These are phyloP conservation scores for Fragaria vesca DNA, from an alignment of 306 rosid species.

Conservation along the genomic window DNA sequence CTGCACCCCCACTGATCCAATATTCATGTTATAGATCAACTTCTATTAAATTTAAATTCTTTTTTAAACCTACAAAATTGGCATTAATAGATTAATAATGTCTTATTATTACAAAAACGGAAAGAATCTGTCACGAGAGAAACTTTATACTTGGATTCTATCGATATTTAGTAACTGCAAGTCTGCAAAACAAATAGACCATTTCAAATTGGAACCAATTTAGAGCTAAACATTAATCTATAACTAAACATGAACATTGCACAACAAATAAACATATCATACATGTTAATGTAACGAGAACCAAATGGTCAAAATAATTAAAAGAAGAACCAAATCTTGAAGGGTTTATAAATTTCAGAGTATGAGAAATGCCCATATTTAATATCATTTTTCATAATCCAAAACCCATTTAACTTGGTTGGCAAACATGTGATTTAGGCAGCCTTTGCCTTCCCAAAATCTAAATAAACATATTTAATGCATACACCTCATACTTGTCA, in stretches of 20 bases:
- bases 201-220: too few species aligned
- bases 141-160: too few species aligned
- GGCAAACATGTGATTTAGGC: slow-evolving; percentile 59
- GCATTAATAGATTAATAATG: too few species aligned
- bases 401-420: slow-evolving; percentile 30
- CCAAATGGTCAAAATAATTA: too few species aligned
- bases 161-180: too few species aligned
- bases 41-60: not conserved
- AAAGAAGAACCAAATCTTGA: not conserved
- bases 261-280: too few species aligned
- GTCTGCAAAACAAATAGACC: too few species aligned
- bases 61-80: not conserved
- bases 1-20: slow-evolving; percentile 4
- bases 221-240: too few species aligned
- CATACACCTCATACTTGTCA: slow-evolving; percentile 26
- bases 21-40: slow-evolving; percentile 1
- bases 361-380: not conserved
- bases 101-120: too few species aligned
- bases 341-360: not conserved
- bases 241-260: too few species aligned
- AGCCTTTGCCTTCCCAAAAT: slow-evolving; percentile 50
- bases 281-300: too few species aligned
- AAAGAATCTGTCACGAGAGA: too few species aligned
- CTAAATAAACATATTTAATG: slow-evolving; percentile 24
- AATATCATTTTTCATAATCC: slow-evolving; percentile 4